Evolutionary conservation across 441 rosid species (phyloP).

Genomic region (Manihot esculenta): DNA sequence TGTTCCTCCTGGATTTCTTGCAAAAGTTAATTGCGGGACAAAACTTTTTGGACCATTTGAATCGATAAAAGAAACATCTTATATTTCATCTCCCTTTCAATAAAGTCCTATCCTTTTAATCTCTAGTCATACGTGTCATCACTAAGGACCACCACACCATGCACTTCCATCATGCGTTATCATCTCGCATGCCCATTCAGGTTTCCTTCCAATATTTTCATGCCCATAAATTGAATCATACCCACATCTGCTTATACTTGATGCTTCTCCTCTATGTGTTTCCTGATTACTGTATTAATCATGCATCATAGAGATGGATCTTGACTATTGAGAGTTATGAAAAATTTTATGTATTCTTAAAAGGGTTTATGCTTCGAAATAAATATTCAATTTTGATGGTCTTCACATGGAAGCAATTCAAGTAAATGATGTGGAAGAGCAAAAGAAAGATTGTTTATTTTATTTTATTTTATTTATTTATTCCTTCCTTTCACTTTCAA

Average conservation of each 20-base stretch:
- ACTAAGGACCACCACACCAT: slow-evolving; percentile 40
- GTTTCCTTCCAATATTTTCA: background rate
- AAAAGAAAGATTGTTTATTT: background rate
- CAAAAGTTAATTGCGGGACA: background rate
- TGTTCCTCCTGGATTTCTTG: slow-evolving; percentile 3
- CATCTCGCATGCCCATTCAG: slow-evolving; percentile 28
- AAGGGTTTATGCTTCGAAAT: too few species aligned
- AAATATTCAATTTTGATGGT: slow-evolving; percentile 8
- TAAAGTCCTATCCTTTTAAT: slow-evolving; percentile 13
- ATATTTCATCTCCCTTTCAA: slow-evolving; percentile 30
- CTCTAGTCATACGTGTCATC: slow-evolving; percentile 17
- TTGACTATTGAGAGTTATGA: too few species aligned
- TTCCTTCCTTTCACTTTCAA: slow-evolving; percentile 30
- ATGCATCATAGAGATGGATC: too few species aligned
- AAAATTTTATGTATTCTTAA: too few species aligned
- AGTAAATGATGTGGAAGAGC: slow-evolving; percentile 41
- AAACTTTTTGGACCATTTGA: slow-evolving; percentile 29
- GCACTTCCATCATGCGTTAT: slow-evolving; percentile 43
- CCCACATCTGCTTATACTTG: background rate
- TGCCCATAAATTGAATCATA: background rate
- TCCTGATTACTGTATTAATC: too few species aligned
- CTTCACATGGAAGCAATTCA: slow-evolving; percentile 51
- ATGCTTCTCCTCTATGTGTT: too few species aligned
- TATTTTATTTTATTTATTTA: slow-evolving; percentile 1
- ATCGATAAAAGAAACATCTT: slow-evolving; percentile 20